A percentile compares a stretch with the other conserved stretches of the same genome.
Evolutionary conservation across 495 filamentous ascomycete genomes (phyloP).

Genomic region (Aspergillus taichungensis): DNA sequence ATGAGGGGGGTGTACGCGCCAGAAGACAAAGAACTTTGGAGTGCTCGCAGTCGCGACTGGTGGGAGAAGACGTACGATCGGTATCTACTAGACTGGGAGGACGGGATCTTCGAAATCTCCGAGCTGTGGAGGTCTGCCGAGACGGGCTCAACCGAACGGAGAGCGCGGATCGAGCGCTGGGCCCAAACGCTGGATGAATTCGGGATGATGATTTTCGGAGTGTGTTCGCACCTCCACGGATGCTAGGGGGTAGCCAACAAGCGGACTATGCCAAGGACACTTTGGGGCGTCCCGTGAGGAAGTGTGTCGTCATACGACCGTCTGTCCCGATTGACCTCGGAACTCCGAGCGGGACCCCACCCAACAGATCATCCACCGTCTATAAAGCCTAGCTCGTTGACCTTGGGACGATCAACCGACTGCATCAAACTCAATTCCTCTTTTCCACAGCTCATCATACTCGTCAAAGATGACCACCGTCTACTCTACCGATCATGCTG

Average conservation of each 20-base stretch:
- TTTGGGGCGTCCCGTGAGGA: not conserved
- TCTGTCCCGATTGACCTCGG: constrained; percentile 1
- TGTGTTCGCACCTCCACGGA: constrained; percentile 22
- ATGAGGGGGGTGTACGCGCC: constrained; percentile 23
- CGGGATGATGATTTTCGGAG: constrained; percentile 22
- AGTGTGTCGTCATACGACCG: no score
- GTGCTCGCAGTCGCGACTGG: constrained; percentile 16
- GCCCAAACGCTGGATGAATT: constrained; percentile 20
- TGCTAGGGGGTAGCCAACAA: no score
- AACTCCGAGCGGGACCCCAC: constrained; percentile 1
- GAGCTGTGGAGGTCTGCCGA: constrained; percentile 31
- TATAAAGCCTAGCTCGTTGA: not conserved
- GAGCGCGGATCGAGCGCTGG: constrained; percentile 20
- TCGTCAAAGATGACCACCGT: constrained; percentile 3
- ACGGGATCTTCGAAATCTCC: constrained; percentile 28
- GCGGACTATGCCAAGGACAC: not conserved
- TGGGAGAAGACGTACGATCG: constrained; percentile 36
- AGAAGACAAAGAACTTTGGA: constrained; percentile 29
- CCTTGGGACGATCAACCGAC: not conserved
- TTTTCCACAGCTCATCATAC: not conserved
- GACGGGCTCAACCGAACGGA: constrained; percentile 5
- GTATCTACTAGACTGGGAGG: constrained; percentile 29
- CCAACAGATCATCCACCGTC: not conserved
- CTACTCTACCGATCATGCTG: constrained; percentile 44
- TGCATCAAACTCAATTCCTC: not conserved